These are phyloP conservation scores for Backusella luteola DNA, from an alignment of 192 early-diverging fungal genomes.

Conservation along the genomic window DNA sequence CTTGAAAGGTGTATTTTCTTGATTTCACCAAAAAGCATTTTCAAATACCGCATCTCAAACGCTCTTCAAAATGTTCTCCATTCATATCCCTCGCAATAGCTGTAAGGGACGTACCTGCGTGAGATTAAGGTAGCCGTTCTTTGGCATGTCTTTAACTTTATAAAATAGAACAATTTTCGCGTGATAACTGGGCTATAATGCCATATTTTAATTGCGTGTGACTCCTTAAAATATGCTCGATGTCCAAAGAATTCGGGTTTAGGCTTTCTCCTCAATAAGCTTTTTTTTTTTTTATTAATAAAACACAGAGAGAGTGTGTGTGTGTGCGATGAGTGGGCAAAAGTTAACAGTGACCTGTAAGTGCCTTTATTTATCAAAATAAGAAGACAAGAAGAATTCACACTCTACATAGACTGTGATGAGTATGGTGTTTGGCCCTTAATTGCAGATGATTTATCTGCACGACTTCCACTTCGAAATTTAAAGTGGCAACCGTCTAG, in stretches of 20 bases:
- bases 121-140: background rate
- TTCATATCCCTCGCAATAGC: background rate
- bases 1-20: background rate
- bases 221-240: too few relatives aligned
- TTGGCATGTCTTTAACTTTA: too few relatives aligned
- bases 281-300: background rate
- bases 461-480: constrained; percentile 78
- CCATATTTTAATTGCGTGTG: too few relatives aligned
- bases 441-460: constrained; percentile 61
- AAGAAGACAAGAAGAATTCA: background rate
- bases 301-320: background rate
- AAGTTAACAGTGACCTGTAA: constrained; percentile 46
- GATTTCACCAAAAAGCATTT: background rate
- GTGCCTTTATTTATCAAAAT: background rate
- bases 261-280: background rate
- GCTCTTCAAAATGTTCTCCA: too few relatives aligned
- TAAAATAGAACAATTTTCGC: too few relatives aligned
- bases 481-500: constrained; percentile 75
- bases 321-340: constrained; percentile 25
- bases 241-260: background rate
- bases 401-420: constrained; percentile 44
- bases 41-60: background rate
- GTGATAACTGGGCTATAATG: too few relatives aligned
- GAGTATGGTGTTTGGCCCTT: constrained; percentile 62
- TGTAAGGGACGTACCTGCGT: background rate